Conservation (phyloP, 75 land plant species). For the Cupressus sempervirens region DNA sequence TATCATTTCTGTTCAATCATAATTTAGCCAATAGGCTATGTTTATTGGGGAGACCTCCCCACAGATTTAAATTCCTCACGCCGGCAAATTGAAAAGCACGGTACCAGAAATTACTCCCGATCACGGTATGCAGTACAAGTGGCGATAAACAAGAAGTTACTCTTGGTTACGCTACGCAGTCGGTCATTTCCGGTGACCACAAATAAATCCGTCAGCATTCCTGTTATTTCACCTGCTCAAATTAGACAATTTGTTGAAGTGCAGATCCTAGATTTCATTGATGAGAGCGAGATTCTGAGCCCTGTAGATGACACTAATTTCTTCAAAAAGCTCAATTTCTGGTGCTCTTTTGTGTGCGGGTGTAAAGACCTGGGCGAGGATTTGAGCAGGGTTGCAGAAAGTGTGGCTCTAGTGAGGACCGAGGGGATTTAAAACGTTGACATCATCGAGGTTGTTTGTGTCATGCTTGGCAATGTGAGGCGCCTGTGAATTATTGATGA, state of each 20-base stretch:
- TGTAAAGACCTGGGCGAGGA: conserved; percentile 36
- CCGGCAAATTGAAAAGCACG: no score
- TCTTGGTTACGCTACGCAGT: no score
- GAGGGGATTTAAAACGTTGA: conserved; percentile 26
- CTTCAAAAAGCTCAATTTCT: conserved; percentile 40
- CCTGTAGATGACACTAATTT: conserved; percentile 31
- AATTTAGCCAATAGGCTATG: no score
- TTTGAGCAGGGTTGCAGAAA: conserved; percentile 31
- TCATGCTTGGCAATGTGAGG: conserved; percentile 54
- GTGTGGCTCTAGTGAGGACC: conserved; percentile 30
- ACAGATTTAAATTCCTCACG: no score
- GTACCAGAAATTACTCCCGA: no score
- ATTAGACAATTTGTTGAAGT: conserved; percentile 43
- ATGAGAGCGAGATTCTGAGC: conserved; percentile 38
- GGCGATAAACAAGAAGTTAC: no score
- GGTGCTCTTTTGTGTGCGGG: conserved; percentile 36
- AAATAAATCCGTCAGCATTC: conserved; percentile 35
- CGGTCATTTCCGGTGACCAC: no score
- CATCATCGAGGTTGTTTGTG: conserved; percentile 43
- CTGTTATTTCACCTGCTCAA: conserved; percentile 39
- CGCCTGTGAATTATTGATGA: conserved; percentile 55
- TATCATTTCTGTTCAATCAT: no score
- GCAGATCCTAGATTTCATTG: conserved; percentile 35
- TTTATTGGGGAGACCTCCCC: no score
- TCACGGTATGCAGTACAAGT: no score